Base-by-base conservation (phyloP, 164 flowering plant species). In the Taxillus chinensis region DNA sequence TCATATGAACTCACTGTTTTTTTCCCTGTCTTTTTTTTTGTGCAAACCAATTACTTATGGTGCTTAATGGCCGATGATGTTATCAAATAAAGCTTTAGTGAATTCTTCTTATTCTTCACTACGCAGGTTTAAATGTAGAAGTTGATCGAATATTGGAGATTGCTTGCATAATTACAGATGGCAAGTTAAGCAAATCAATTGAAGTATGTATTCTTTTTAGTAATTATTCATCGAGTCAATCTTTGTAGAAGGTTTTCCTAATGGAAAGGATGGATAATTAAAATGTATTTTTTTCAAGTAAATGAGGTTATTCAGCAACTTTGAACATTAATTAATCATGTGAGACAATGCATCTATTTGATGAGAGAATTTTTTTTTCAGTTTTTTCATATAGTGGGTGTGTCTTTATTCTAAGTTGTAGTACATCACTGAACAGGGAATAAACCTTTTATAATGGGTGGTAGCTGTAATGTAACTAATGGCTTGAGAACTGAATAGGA, bases 121-220 rank as follows among this genome's bases (percentile, higher is more conserved):
- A 57, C 77, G 70, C 71, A 93, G 99, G 99, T 61, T 68, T 95
- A 73, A 67, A 87, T 77, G 56, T 87, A 64, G 90, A 89, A 77
- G 78, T 73, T 61, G 99, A 95, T 76, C 72, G 93, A 64, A 91
- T 95, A 65, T 64, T 95, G 77, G 99, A 95, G 78, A 95, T 95
- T 72, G 97, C 99, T 66, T 95, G 99, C 73, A 70, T 90, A 43
- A 78, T 95, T 55, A 95, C 97, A 4, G 84, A 95, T 83, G 99
- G 99, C 14, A 86, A 64, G 50, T 74, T 95, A 76, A 73, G 72
- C 59, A 82, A 87, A 69, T 77, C 78, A 45, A 73, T 86, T 46
- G 99, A 95, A 96, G 97, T 93, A 63, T 55, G 37, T 51, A 53
- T 37, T 13, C 17, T 39, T 59, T 48, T 5, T 42, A 57, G 55